A percentile compares a stretch with the other conserved stretches of the same genome.
Evolutionary conservation across 2,329 filamentous ascomycete species (phyloP).

Genomic region (Bipolaris cookei): DNA sequence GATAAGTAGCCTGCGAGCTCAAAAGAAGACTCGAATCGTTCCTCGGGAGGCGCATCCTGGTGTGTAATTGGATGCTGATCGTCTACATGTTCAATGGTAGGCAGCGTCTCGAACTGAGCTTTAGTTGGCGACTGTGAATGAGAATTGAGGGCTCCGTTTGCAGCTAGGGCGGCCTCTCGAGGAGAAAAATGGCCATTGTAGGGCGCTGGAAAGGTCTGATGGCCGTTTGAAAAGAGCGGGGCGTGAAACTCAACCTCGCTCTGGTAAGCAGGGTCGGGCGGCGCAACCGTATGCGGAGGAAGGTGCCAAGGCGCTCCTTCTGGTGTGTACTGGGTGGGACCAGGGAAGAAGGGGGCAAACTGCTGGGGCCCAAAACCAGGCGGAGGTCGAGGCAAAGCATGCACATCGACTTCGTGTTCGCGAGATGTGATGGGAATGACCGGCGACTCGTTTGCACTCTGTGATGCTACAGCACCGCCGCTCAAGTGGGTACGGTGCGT

Average conservation of each 20-base stretch:
- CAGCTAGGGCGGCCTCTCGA: constrained; percentile 18
- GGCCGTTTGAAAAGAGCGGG: constrained; percentile 24
- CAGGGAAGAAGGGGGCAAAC: constrained; percentile 41
- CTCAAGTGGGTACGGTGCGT: constrained; percentile 36
- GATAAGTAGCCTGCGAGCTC: constrained; percentile 44
- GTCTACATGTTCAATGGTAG: constrained; percentile 28
- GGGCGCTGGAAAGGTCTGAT: constrained; percentile 24
- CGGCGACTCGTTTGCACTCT: constrained; percentile 47
- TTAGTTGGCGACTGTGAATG: constrained; percentile 45
- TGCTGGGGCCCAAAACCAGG: constrained; percentile 42
- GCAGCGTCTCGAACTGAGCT: constrained; percentile 35
- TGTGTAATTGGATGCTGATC: constrained; percentile 25
- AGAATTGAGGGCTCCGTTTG: constrained; percentile 39
- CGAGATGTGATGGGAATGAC: constrained; percentile 47
- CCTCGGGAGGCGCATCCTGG: constrained; percentile 24
- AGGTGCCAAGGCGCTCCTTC: constrained; percentile 43
- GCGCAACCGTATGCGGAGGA: constrained; percentile 38
- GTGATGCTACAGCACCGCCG: constrained; percentile 49
- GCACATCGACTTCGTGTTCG: constrained; percentile 30
- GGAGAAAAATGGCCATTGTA: constrained; percentile 31
- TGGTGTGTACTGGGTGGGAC: constrained; percentile 46
- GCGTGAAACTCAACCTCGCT: constrained; percentile 36
- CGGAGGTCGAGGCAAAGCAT: constrained; percentile 35
- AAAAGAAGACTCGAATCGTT: constrained; percentile 34
- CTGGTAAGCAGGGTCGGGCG: constrained; percentile 32